Evolutionary conservation across 345 rosid species (phyloP), one percentile per base, ranked within the genome.

Genomic region (Hibiscus syriacus): DNA sequence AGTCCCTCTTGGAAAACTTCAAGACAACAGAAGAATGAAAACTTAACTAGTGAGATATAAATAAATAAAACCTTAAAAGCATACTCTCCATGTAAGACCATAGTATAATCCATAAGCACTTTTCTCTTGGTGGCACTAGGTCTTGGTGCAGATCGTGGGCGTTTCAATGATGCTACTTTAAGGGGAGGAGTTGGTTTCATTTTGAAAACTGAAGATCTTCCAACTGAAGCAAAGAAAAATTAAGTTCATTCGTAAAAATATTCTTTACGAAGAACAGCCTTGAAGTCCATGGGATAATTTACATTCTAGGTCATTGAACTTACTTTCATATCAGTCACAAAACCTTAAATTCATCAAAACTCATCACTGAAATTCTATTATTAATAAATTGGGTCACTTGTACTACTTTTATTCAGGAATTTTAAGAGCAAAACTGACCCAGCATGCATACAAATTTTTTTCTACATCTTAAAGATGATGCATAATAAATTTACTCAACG

Each of bases 31-130:
- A 30, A 55, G 25, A 25, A 55, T 13, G 17, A 8, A 17, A 39
- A 27, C n/a, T n/a, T n/a, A 36, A 20, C 65, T 11, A 36, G 29
- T 19, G 29, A 36, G 39, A 30, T 57, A 30, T 30, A 30, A 30
- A 30, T 30, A 27, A 5, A 34, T 14, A 32, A 19, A 48, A 54
- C 17, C 13, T 69, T 26, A 57, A 55, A 64, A 72, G 84, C 99
- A 77, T 92, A 95, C 99, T 95, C 97, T 85, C 99, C 99, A 55
- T 80, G 99, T 80, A 95, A 81, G 81, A 92, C 98, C 98, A 92
- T 88, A 16, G 79, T 73, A 71, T 95, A 97, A 77, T 95, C 99
- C 84, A 92, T 80, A 64, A 84, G 86, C 81, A 90, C 93, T 86
- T 95, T 95, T 82, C 97, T 88, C 86, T 88, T 95, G 29, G 74